phyloP scores from a whole-genome alignment of 2,329 filamentous ascomycete species.

The Chaetothyriales sp. region DNA sequence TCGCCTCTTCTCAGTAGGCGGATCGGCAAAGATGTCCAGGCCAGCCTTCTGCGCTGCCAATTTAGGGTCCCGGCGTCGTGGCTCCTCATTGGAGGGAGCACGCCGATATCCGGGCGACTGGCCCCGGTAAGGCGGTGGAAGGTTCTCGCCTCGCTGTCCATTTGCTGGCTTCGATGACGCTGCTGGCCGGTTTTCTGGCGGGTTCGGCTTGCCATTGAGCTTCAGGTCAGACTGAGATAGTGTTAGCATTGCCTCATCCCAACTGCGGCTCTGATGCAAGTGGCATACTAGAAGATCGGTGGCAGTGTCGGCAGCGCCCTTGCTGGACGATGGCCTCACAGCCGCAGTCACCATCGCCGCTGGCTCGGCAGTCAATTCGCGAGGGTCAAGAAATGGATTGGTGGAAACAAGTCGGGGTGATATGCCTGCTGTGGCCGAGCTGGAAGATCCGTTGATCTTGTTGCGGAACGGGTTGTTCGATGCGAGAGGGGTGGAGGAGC shows the following conservation, averaged over 20 bases:
- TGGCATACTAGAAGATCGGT: conserved; percentile 45
- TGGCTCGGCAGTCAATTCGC: conserved; percentile 18
- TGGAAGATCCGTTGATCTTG: conserved; percentile 24
- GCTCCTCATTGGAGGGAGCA: conserved; percentile 21
- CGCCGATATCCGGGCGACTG: conserved; percentile 19
- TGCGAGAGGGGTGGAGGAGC: conserved; percentile 15
- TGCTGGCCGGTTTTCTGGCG: conserved; percentile 19
- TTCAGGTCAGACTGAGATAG: conserved; percentile 27
- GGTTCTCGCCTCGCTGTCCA: conserved; percentile 21
- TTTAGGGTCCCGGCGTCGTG: conserved; percentile 20
- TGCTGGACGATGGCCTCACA: background rate
- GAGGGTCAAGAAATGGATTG: conserved; percentile 47
- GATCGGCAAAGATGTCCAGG: conserved; percentile 36
- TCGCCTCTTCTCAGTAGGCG: conserved; percentile 29
- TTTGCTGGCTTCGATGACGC: conserved; percentile 5
- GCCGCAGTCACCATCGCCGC: conserved; percentile 3
- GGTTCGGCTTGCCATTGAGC: conserved; percentile 15
- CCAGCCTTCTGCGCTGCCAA: conserved; percentile 22
- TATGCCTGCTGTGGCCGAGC: conserved; percentile 11
- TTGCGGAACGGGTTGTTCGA: conserved; percentile 39
- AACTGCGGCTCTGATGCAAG: background rate
- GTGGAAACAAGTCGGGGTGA: conserved; percentile 39
- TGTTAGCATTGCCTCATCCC: conserved; percentile 2
- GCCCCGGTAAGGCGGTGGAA: conserved; percentile 14
- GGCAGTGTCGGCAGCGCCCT: conserved; percentile 32